A percentile compares a stretch with the other conserved stretches of the same genome.
These are phyloP conservation scores for Meyerozyma sp. DNA, from an alignment of 1,139 yeast species.

Conservation along the genomic window DNA sequence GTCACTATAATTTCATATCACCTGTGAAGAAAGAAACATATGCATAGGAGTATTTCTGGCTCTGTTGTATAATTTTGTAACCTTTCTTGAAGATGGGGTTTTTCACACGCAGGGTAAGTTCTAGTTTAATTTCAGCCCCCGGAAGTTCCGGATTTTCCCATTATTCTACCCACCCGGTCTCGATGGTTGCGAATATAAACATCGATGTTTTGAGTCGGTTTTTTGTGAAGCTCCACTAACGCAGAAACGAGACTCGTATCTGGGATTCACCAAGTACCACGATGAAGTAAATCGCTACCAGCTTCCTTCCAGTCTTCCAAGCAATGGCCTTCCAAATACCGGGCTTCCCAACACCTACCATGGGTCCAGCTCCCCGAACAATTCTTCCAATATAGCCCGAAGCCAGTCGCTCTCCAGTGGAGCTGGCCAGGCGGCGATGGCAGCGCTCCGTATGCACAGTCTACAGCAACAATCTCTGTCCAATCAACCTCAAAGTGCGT, in stretches of 20 bases:
- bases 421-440: conserved; percentile 42
- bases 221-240: conserved; percentile 4
- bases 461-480: conserved; percentile 7
- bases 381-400: conserved; percentile 6
- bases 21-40: background rate
- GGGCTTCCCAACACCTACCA: conserved; percentile 6
- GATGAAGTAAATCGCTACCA: conserved; percentile 27
- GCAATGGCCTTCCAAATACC: conserved; percentile 16
- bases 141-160: background rate
- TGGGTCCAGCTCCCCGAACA: background rate
- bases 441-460: conserved; percentile 35
- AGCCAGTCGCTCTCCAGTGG: conserved; percentile 22
- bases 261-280: conserved; percentile 36
- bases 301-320: conserved; percentile 21
- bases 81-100: background rate
- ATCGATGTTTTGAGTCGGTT: background rate
- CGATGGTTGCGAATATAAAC: background rate
- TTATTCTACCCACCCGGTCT: background rate
- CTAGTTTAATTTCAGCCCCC: background rate
- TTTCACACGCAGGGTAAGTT: conserved; percentile 1
- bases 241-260: conserved; percentile 16
- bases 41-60: background rate
- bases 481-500: conserved; percentile 6
- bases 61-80: background rate
- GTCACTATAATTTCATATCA: background rate